Percentiles rank a stretch among this genome's conserved stretches.
Conservation (phyloP, 2,329 filamentous ascomycete species). For the Fusarium sp. region DNA sequence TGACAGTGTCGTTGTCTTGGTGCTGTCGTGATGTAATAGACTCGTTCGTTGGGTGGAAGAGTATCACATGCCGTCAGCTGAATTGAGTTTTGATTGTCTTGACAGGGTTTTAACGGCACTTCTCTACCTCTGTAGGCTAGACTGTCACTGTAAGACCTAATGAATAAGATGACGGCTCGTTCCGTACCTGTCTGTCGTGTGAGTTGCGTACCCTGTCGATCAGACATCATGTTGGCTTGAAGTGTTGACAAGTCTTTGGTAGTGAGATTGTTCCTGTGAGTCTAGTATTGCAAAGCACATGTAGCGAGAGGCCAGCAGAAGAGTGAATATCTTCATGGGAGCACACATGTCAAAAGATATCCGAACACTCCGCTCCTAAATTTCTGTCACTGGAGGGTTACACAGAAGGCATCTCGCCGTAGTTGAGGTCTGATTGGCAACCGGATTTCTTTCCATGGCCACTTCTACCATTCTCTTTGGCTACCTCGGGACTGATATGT, state of each 20-base stretch:
- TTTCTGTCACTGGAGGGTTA: too few relatives aligned
- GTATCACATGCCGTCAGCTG: background rate
- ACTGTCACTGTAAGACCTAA: background rate
- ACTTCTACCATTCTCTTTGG: background rate
- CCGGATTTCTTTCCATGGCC: background rate
- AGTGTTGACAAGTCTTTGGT: background rate
- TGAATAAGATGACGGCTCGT: background rate
- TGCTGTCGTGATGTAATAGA: constrained; percentile 18
- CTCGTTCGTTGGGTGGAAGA: background rate
- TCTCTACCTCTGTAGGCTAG: background rate
- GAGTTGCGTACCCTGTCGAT: background rate
- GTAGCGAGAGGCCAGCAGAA: background rate
- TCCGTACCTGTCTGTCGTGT: background rate
- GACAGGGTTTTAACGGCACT: background rate
- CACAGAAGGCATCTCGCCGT: background rate
- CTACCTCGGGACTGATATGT: background rate
- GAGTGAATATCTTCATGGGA: background rate
- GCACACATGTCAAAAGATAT: background rate
- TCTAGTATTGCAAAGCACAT: background rate
- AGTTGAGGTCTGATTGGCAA: background rate
- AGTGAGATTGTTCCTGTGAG: background rate
- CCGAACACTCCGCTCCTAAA: background rate
- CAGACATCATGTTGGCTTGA: background rate
- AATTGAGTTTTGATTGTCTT: constrained; percentile 3
- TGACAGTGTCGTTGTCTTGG: background rate